Base-by-base conservation (phyloP, 2,329 filamentous ascomycete species). In the Ceratocystis cubensis region DNA sequence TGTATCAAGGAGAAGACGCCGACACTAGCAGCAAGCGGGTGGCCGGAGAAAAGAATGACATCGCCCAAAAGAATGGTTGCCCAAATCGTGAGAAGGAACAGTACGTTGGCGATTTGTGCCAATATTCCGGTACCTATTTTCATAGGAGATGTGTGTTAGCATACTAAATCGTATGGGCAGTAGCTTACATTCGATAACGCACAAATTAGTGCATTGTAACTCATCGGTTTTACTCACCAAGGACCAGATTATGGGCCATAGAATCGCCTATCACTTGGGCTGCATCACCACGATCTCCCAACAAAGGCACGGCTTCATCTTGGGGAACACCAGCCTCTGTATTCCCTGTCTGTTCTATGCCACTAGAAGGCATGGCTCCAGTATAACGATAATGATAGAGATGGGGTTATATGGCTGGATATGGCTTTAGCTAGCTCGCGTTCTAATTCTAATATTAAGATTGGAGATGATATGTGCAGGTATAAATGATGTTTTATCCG, bases 31-130 rank as follows among this genome's bases (percentile, higher is more conserved):
- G 86, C 79, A 73, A 96, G 85, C 6, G 93, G 93, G 75, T 97
- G 93, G 7, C 87, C 85, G 20, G 90, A 91, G 81, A 97, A 96
- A 71, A 96, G 84, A 48, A 89, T 88, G 69, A 95, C 73, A 37
- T 78, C 75, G 66, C 86, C 80, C 53, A 84, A 82, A 73, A 96
- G 84, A 70, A 96, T 83, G 66, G 83, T 83, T 59, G 84, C 83
- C 90, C 91, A 96, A 70, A 96, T 81, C 66, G 93, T 83, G 45
- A 84, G 83, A 62, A 85, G 79, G 69, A 96, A 83, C 70, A 96
- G 83, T 76, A 90, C 78, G 66, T 87, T 83, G 66, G 91, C 93
- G 56, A 84, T 81, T 76, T 96, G 91, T 50, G 91, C 89, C 68
- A 96, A 76, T 68, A 87, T 81, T 66, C 85, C 93, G 17, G 91